A percentile compares a stretch with the other conserved stretches of the same genome.
Conservation (phyloP, 306 rosid genomes). For the Argentina anserina region DNA sequence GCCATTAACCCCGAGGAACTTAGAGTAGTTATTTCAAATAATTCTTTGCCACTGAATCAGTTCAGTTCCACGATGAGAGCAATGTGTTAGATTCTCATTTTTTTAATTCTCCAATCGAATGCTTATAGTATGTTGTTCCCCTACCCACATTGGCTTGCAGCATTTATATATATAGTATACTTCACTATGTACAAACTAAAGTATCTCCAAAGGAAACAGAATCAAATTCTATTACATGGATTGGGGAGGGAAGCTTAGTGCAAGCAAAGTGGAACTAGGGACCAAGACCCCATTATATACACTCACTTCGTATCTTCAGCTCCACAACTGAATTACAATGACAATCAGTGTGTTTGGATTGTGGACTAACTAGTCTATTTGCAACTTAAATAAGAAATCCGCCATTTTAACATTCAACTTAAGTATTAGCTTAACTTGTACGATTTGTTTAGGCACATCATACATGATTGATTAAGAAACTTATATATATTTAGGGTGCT, state of each 20-base stretch:
- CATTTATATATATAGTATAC: constrained; percentile 11
- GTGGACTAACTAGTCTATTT: constrained; percentile 18
- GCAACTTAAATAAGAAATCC: neutral
- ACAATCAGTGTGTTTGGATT: constrained; percentile 34
- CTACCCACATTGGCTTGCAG: constrained; percentile 22
- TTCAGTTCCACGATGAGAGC: constrained; percentile 42
- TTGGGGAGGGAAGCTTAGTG: neutral
- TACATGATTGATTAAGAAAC: neutral
- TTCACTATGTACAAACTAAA: neutral
- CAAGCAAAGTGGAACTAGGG: constrained; percentile 27
- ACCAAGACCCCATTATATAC: constrained; percentile 42
- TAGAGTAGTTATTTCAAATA: no score
- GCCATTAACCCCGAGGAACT: constrained; percentile 1
- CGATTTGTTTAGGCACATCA: neutral
- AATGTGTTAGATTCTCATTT: constrained; percentile 44
- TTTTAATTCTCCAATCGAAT: constrained; percentile 15
- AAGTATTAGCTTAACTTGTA: constrained; percentile 10
- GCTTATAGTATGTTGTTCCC: constrained; percentile 20
- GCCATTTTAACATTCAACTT: constrained; percentile 1
- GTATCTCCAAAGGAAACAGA: constrained; percentile 15
- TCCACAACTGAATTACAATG: constrained; percentile 22
- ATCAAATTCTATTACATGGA: constrained; percentile 30
- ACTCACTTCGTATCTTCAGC: constrained; percentile 11
- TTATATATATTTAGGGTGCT: neutral
- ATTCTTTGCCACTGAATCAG: constrained; percentile 40